A percentile compares a stretch with the other conserved stretches of the same genome.
These are phyloP conservation scores for Cryphonectria naterciae DNA, from an alignment of 2,329 filamentous ascomycete species.

Conservation along the genomic window DNA sequence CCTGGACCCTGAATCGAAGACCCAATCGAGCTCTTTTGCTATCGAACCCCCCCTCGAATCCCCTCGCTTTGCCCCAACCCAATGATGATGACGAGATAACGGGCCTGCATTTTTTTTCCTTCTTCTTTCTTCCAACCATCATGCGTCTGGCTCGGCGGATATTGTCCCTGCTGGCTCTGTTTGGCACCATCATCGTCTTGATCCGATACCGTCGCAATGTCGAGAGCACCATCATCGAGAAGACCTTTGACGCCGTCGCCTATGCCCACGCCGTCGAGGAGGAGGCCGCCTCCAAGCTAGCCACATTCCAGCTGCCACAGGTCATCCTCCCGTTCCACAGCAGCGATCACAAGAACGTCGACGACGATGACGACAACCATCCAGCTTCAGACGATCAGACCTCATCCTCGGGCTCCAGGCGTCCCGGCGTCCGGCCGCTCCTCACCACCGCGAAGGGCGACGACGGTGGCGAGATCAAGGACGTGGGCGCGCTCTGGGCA, in stretches of 20 bases:
- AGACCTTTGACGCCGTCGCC: conserved; percentile 26
- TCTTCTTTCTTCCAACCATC: background rate
- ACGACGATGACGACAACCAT: background rate
- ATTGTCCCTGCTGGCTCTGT: conserved; percentile 23
- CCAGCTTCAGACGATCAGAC: background rate
- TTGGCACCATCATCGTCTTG: conserved; percentile 24
- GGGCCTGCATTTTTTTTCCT: background rate
- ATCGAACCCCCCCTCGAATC: background rate
- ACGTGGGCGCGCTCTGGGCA: conserved; percentile 24
- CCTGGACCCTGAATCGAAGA: background rate
- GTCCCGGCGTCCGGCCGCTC: conserved; percentile 13
- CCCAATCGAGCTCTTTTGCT: background rate
- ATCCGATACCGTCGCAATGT: conserved; percentile 28
- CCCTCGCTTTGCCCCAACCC: background rate
- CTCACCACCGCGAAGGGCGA: conserved; percentile 14
- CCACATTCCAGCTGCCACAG: conserved; percentile 23
- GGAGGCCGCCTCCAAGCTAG: conserved; percentile 24
- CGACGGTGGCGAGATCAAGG: conserved; percentile 22
- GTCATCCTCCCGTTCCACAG: conserved; percentile 26
- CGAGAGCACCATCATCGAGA: conserved; percentile 27
- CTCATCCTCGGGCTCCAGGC: background rate
- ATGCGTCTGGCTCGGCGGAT: conserved; percentile 28
- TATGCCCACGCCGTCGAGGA: conserved; percentile 27
- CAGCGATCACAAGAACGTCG: conserved; percentile 16
- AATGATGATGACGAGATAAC: conserved; percentile 28